Percentiles rank a stretch among this genome's conserved stretches.
Conservation (phyloP, 768 basidiomycete species). For the Termitomyces sp. region DNA sequence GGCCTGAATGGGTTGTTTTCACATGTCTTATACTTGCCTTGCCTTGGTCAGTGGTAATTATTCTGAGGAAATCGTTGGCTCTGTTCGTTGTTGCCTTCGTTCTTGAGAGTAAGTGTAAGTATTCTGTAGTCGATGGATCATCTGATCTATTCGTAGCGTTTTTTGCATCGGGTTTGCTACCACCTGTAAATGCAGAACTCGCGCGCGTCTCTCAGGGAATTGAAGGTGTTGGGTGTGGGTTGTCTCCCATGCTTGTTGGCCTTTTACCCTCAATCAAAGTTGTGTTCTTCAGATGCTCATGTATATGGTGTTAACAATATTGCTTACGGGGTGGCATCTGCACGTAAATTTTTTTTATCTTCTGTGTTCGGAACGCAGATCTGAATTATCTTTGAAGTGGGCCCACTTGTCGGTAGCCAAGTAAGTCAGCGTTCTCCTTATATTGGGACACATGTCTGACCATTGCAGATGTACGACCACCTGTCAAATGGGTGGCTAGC, state of each 20-base stretch:
- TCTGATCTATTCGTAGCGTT: conserved; percentile 40
- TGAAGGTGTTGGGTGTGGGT: conserved; percentile 67
- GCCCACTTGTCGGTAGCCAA: conserved; percentile 68
- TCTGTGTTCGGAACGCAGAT: not conserved
- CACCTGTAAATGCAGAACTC: conserved; percentile 67
- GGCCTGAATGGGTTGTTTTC: too few species aligned
- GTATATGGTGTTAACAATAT: conserved; percentile 75
- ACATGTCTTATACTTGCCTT: conserved; percentile 46
- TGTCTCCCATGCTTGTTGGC: not conserved
- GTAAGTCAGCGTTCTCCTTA: conserved; percentile 21
- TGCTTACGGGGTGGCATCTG: conserved; percentile 61
- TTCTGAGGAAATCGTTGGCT: conserved; percentile 41
- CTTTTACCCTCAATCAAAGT: not conserved
- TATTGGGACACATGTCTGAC: not conserved
- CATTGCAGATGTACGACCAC: conserved; percentile 55
- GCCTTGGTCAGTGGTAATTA: conserved; percentile 63
- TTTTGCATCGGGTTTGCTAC: conserved; percentile 54
- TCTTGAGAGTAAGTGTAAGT: conserved; percentile 47
- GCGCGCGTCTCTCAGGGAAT: conserved; percentile 56
- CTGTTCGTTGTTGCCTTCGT: conserved; percentile 48
- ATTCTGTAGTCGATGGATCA: not conserved
- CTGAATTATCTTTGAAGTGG: conserved; percentile 40
- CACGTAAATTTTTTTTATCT: conserved; percentile 36
- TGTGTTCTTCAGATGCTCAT: conserved; percentile 52
- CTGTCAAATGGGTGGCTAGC: conserved; percentile 55